phyloP scores from a whole-genome alignment of 2,329 filamentous ascomycete genomes.

The Sarocladiaceae sp. region DNA sequence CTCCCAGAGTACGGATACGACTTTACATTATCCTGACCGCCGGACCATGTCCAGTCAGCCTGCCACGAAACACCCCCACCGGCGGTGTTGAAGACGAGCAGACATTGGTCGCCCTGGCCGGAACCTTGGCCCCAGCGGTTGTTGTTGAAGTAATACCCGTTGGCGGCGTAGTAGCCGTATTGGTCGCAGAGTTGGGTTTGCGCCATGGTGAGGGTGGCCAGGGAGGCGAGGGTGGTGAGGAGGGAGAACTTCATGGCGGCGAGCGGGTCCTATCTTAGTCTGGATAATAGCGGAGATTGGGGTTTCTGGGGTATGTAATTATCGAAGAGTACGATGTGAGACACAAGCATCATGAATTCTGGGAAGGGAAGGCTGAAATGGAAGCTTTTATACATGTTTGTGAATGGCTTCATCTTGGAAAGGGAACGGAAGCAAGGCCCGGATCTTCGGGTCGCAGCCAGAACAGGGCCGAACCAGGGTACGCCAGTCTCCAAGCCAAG shows the following conservation, averaged over 20 bases:
- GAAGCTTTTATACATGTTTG: background rate
- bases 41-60: constrained; percentile 35
- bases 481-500: no score
- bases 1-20: constrained; percentile 28
- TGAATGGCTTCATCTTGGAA: background rate
- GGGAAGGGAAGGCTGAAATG: no score
- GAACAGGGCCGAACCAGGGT: background rate
- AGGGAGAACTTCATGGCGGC: constrained; percentile 16
- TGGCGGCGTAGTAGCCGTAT: constrained; percentile 18
- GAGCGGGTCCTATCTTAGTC: constrained; percentile 3
- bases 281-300: no score
- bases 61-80: constrained; percentile 32
- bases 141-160: constrained; percentile 29
- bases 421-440: background rate
- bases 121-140: constrained; percentile 33
- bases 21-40: constrained; percentile 34
- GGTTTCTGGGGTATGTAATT: background rate
- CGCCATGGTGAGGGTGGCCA: constrained; percentile 14
- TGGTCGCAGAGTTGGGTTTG: constrained; percentile 18
- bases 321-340: background rate
- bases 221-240: constrained; percentile 13
- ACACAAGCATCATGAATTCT: background rate
- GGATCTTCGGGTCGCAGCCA: background rate
- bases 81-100: constrained; percentile 28
- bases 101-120: constrained; percentile 34